phyloP scores from a whole-genome alignment of 2,329 filamentous ascomycete species.

The Alternaria longipes region DNA sequence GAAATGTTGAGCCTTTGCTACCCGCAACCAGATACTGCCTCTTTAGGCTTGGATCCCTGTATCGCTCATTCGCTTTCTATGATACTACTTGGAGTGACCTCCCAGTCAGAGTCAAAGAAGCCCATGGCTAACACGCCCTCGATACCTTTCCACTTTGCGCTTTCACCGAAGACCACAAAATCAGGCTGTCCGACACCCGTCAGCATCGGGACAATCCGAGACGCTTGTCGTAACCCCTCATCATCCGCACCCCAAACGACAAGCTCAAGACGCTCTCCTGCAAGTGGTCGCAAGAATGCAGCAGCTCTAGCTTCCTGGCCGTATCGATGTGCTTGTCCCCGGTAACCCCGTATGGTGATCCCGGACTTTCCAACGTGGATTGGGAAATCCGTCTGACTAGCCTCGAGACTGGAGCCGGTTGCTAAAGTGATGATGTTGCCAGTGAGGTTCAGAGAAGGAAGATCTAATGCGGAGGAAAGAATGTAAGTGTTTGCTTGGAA shows the following conservation, averaged over 20 bases:
- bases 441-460: constrained; percentile 5
- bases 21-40: neutral
- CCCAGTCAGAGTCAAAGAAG: constrained; percentile 65
- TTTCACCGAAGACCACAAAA: constrained; percentile 61
- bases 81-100: constrained; percentile 59
- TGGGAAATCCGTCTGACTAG: constrained; percentile 37
- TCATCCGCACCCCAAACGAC: constrained; percentile 65
- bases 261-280: constrained; percentile 60
- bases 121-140: constrained; percentile 64
- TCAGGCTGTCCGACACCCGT: constrained; percentile 67
- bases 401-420: constrained; percentile 38
- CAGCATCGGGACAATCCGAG: constrained; percentile 63
- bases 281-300: constrained; percentile 62
- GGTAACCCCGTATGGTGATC: constrained; percentile 33
- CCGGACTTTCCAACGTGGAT: constrained; percentile 35
- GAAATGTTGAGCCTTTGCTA: neutral
- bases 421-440: constrained; percentile 60
- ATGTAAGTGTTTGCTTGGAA: constrained; percentile 63
- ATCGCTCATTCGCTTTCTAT: constrained; percentile 16
- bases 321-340: constrained; percentile 30
- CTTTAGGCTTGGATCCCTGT: neutral
- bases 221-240: constrained; percentile 59
- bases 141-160: constrained; percentile 61
- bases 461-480: constrained; percentile 12
- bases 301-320: constrained; percentile 56